phyloP scores from a whole-genome alignment of 2,329 filamentous ascomycete species.

The Diaporthe humulicola region DNA sequence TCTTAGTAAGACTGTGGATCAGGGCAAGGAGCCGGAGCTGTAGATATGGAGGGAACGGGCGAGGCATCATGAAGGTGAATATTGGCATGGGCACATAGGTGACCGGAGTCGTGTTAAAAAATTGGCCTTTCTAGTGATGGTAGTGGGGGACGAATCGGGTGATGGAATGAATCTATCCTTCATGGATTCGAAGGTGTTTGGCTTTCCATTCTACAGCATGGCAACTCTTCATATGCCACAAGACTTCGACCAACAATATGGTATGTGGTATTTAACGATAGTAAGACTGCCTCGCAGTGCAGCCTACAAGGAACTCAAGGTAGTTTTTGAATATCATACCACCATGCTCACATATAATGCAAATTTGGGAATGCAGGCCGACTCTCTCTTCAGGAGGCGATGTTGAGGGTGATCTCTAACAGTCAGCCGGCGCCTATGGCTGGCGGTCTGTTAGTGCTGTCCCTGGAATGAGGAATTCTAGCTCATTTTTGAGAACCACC shows the following conservation, averaged over 20 bases:
- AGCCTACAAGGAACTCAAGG: background rate
- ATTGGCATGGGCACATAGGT: too few relatives aligned
- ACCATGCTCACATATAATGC: too few relatives aligned
- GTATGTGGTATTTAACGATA: too few relatives aligned
- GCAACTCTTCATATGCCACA: background rate
- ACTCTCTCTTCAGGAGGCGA: background rate
- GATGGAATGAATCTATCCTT: background rate
- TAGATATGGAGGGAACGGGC: background rate
- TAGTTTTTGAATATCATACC: too few relatives aligned
- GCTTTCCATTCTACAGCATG: background rate
- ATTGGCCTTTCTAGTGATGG: background rate
- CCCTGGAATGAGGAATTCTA: background rate
- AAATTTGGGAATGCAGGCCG: too few relatives aligned
- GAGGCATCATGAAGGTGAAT: background rate
- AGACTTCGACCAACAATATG: background rate
- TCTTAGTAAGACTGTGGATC: slow-evolving; percentile 41
- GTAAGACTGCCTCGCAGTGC: background rate
- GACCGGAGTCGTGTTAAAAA: background rate
- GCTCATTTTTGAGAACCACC: background rate
- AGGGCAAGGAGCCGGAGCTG: slow-evolving; percentile 39
- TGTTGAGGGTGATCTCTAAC: slow-evolving; percentile 5
- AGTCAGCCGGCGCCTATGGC: background rate
- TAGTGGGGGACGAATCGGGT: background rate
- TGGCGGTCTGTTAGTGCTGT: background rate
- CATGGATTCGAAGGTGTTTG: background rate